Evolutionary conservation across 2,329 filamentous ascomycete genomes (phyloP).

Genomic region (Neofusicoccum cordaticola): DNA sequence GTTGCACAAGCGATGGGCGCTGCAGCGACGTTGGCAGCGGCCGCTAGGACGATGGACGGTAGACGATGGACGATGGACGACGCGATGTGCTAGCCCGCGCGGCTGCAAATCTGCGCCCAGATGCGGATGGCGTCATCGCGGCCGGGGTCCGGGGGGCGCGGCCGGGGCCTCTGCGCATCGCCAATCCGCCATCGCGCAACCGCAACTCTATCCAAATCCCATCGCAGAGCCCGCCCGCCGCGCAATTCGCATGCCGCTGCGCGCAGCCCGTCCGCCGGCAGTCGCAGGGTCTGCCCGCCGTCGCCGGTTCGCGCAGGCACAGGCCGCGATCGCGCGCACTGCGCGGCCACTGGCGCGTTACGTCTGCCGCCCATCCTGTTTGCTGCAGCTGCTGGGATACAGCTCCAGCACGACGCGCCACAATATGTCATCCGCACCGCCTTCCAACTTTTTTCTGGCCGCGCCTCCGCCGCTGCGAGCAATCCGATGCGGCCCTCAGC

Average conservation of each 20-base stretch:
- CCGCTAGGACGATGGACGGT: neutral
- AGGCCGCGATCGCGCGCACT: neutral
- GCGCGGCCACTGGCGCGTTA: neutral
- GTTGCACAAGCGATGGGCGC: neutral
- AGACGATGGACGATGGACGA: neutral
- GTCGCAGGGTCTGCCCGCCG: conserved; percentile 6
- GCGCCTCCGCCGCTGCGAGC: neutral
- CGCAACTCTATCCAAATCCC: neutral
- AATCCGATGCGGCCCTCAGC: neutral
- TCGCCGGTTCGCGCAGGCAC: neutral
- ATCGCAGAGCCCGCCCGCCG: neutral
- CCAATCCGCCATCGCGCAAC: neutral
- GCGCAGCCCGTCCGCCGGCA: neutral
- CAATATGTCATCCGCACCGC: conserved; percentile 15
- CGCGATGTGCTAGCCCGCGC: neutral
- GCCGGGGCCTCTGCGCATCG: neutral
- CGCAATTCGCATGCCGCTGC: neutral
- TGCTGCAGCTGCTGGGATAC: conserved; percentile 10
- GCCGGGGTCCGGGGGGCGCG: conserved; percentile 1
- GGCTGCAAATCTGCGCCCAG: neutral
- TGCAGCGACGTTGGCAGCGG: conserved; percentile 3
- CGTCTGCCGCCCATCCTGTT: conserved; percentile 5
- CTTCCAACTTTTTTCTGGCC: conserved; percentile 11
- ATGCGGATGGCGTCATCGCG: neutral
- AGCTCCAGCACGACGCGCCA: conserved; percentile 11